phyloP scores from a whole-genome alignment of 1,284 basidiomycete genomes.

The Ceratobasidium sp. region DNA sequence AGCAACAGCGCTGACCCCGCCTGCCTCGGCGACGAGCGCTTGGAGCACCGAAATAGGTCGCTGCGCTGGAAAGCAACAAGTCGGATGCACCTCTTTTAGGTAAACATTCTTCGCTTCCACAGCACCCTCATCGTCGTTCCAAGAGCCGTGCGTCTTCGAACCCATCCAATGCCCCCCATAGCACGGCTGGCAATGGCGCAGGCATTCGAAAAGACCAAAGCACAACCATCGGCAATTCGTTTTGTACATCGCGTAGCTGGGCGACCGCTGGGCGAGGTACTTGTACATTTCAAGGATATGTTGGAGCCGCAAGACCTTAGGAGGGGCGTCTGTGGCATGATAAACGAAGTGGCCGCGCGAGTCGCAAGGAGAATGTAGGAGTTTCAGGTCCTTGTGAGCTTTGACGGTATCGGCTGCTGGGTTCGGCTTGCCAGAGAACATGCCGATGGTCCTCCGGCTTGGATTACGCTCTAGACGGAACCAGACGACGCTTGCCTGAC shows the following conservation, averaged over 20 bases:
- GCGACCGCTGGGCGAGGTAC: neutral
- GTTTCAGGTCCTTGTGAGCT: neutral
- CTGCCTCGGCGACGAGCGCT: no score
- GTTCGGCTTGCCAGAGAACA: neutral
- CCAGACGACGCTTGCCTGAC: neutral
- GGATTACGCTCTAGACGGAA: conserved; percentile 32
- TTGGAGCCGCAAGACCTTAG: neutral
- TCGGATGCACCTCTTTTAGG: neutral
- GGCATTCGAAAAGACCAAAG: conserved; percentile 17
- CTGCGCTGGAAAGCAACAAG: neutral
- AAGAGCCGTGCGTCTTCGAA: neutral
- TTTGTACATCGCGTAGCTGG: neutral
- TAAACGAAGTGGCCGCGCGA: conserved; percentile 13
- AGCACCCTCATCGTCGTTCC: neutral
- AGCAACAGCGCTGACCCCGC: no score
- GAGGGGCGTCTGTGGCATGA: neutral
- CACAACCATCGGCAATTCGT: conserved; percentile 41
- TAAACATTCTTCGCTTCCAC: conserved; percentile 8
- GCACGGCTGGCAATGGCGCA: conserved; percentile 18
- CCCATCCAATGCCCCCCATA: conserved; percentile 22
- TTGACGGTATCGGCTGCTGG: conserved; percentile 6
- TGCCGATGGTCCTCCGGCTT: neutral
- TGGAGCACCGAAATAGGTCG: no score
- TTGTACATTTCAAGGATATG: conserved; percentile 30
- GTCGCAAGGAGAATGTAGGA: neutral